Conservation (phyloP, 352 stramenopile species). For the Elongisporangium undulatum region DNA sequence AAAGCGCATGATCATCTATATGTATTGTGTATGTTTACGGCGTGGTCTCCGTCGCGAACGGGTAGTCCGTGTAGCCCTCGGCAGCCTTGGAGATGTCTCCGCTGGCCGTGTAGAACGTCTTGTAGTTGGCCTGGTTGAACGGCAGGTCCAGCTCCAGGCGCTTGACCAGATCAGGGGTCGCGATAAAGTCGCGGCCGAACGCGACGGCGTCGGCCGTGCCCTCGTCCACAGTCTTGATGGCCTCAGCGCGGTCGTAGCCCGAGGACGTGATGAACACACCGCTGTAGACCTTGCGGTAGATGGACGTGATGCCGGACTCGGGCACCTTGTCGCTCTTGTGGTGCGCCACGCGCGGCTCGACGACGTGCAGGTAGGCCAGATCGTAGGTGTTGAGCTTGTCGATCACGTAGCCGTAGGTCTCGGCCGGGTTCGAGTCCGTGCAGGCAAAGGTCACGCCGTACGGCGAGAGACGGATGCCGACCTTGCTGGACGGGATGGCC, state of each 20-base stretch:
- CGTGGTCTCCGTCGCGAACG: conserved; percentile 8
- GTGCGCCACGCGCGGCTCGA: conserved; percentile 20
- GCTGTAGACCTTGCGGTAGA: conserved; percentile 42
- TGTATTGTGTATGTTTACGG: background rate
- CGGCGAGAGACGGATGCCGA: conserved; percentile 8
- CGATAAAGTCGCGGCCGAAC: conserved; percentile 52
- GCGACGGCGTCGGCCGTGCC: conserved; percentile 37
- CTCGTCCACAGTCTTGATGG: conserved; percentile 25
- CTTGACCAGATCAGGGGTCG: conserved; percentile 29
- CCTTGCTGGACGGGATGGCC: conserved; percentile 9
- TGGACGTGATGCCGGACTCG: conserved; percentile 32
- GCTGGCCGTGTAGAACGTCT: conserved; percentile 29
- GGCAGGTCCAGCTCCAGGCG: conserved; percentile 28
- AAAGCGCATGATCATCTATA: no score
- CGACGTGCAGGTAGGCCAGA: conserved; percentile 32
- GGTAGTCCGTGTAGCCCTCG: conserved; percentile 34
- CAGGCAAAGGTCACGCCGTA: conserved; percentile 22
- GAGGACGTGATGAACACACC: conserved; percentile 42
- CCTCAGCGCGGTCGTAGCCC: conserved; percentile 28
- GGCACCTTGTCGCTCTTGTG: conserved; percentile 22
- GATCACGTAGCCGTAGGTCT: conserved; percentile 20
- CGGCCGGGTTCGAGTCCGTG: conserved; percentile 18
- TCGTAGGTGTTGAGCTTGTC: conserved; percentile 27
- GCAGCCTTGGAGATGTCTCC: conserved; percentile 3
- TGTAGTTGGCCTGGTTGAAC: conserved; percentile 29